Base-by-base conservation (phyloP, 176 grass and related monocot species). In the Leersia perrieri region DNA sequence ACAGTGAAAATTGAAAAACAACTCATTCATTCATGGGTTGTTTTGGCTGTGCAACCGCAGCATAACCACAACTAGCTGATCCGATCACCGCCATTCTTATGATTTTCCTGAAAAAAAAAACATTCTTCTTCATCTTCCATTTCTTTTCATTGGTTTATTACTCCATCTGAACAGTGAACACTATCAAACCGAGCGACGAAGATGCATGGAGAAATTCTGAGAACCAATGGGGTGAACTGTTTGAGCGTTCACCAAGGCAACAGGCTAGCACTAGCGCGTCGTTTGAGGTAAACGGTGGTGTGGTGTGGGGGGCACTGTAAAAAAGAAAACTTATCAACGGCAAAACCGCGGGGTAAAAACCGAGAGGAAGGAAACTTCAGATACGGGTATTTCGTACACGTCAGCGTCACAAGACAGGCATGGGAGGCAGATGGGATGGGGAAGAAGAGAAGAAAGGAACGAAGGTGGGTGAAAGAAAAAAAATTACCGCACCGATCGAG, bases 331-430 rank as follows among this genome's bases (percentile, higher is more conserved):
- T 9, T 28, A 65, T 38, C 22, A 60, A 25, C 49, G 49, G 49
- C 6, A 53, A n/a, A 47, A 29, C 60, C 3, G 33, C 11, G 80
- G 36, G 79, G 16, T 64, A 76, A 77, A 75, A 33, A 55, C 4
- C 33, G 60, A 78, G 68, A 22, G 26, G 33, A 16, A 80, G 71
- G 82, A 81, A 85, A 77, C 64, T 77, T 81, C 65, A 85, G 65
- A 85, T 72, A 72, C 77, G 82, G 77, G 77, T 14, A 70, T 91
- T 85, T 87, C 85, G 80, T 94, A 79, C 92, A 89, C 73, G 84
- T 95, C 89, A 83, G 76, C 79, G 3, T 45, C 16, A 33, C 27
- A 44, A 7, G 67, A 30, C 16, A 23, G 44, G 63, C 30, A 13
- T 16, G 40, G 7, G 18, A 15, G 67, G 65, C 77, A 70, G 85